Evolutionary conservation across 768 basidiomycete species (phyloP), one percentile per base, ranked within the genome.

Genomic region (Pilatotrama ljubarskyi): DNA sequence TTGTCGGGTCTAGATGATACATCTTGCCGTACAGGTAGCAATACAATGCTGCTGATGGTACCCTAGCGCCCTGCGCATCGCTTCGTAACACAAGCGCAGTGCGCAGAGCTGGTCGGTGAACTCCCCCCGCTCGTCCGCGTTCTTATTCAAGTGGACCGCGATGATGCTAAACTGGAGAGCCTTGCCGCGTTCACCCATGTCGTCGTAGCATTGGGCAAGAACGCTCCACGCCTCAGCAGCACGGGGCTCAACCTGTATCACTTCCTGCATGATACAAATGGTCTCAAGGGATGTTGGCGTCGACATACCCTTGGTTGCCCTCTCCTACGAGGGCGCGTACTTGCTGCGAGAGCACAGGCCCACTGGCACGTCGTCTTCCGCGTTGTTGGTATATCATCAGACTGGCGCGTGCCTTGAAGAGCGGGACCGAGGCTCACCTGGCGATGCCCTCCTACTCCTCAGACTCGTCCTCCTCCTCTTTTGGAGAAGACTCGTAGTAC

Each of bases 21-120:
- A 91, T 84, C 69, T 97, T 95, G 0, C 88, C 80, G 69, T 91
- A n/a, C n/a, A n/a, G n/a, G n/a, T n/a, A 92, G 69, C 96, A 98
- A 69, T 98, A 98, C 36, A 97, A 71, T 2, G 93, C 92, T 98
- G 94, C 59, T 94, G 90, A 43, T 84, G 81, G 60, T 85, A 86
- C 2, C 89, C 90, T 24, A 86, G 70, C 15, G 85, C 84, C 64
- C 93, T 87, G 61, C 11, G 36, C n/a, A 25, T n/a, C n/a, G n/a
- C n/a, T n/a, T n/a, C n/a, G n/a, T n/a, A n/a, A n/a, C n/a, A n/a
- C n/a, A n/a, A n/a, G n/a, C n/a, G n/a, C n/a, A n/a, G n/a, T n/a
- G n/a, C n/a, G n/a, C n/a, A n/a, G n/a, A n/a, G n/a, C 67, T 91
- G 82, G 46, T 77, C 75, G 0, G 89, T 95, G 7, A 97, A 75